A percentile compares a stretch with the other conserved stretches of the same genome.
Evolutionary conservation across 192 early-diverging fungal genomes (phyloP).

Genomic region (Coemansia sp.): DNA sequence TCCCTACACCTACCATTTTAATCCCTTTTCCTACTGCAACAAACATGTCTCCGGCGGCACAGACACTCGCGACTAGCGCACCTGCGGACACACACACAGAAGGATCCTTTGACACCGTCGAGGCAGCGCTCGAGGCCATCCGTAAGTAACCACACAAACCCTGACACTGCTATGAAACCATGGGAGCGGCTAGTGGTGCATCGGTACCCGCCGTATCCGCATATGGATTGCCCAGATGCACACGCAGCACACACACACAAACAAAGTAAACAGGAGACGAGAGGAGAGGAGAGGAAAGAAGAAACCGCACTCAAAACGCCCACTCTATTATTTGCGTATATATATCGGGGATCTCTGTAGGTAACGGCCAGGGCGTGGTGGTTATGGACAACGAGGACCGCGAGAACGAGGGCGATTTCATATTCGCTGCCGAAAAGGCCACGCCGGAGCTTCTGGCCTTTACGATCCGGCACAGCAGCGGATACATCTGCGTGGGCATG

Average conservation of each 20-base stretch:
- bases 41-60: too few relatives aligned
- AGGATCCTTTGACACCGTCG: conserved; percentile 25
- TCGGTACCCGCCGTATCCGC: background rate
- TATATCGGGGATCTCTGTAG: conserved; percentile 19
- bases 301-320: too few relatives aligned
- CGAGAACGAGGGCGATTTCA: conserved; percentile 98
- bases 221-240: too few relatives aligned
- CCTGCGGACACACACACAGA: background rate
- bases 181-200: background rate
- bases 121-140: conserved; percentile 36
- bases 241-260: too few relatives aligned
- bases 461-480: conserved; percentile 91
- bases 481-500: conserved; percentile 88
- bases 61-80: background rate
- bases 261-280: too few relatives aligned
- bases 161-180: background rate
- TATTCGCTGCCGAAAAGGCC: conserved; percentile 93
- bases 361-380: conserved; percentile 79
- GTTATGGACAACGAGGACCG: conserved; percentile 98
- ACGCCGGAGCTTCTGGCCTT: conserved; percentile 94
- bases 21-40: background rate
- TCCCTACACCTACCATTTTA: too few relatives aligned
- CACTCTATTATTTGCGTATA: too few relatives aligned
- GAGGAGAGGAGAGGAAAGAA: too few relatives aligned
- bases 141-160: too few relatives aligned